Base-by-base conservation (phyloP, 1,284 basidiomycete genomes). In the Sutorius eximius region DNA sequence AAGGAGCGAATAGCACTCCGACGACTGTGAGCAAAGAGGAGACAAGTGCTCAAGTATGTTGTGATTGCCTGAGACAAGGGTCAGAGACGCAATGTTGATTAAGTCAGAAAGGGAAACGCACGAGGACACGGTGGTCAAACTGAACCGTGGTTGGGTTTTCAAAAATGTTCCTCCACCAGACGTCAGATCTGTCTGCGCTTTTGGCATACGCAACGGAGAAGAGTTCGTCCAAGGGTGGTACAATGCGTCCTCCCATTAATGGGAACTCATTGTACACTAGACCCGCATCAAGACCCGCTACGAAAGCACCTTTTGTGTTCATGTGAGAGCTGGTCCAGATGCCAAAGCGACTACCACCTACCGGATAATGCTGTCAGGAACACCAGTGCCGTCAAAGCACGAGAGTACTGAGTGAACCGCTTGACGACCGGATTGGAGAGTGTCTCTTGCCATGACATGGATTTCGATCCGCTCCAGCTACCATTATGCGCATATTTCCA, bases 121-220 rank as follows among this genome's bases (percentile, higher is more conserved):
- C 95, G 45, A 99, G 80, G 44, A 95, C 79, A 37, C 97, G 87
- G 72, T 99, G 97, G 69, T 99, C 85, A 65, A 98, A 96, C 72
- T 99, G 97, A 10, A 96, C 95, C 0, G 97, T 98, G 10, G 92
- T 95, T 5, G 97, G 97, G 70, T 99, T 99, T 74, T 98, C 96
- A 59, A 97, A 85, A 49, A 98, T 78, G 72, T 98, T 99, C 55
- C 95, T 80, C 89, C 93, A 93, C 86, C 89, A 95, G 15, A 83
- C 68, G 66, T 95, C 92, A 5, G 82, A 83, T 59, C 81, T 77
- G 68, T 93, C 89, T 0, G 72, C 64, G 37, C 69, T 80, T 72
- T 85, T 84, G 11, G 87, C 83, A 71, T 93, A 97, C n/a, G 77
- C 77, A 22, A 79, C 69, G 38, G 90, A 85, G 68, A 97, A 84